Percentiles rank a stretch among this genome's conserved stretches.
Conservation (phyloP, 1,284 basidiomycete species). For the Sporisorium exsertum region DNA sequence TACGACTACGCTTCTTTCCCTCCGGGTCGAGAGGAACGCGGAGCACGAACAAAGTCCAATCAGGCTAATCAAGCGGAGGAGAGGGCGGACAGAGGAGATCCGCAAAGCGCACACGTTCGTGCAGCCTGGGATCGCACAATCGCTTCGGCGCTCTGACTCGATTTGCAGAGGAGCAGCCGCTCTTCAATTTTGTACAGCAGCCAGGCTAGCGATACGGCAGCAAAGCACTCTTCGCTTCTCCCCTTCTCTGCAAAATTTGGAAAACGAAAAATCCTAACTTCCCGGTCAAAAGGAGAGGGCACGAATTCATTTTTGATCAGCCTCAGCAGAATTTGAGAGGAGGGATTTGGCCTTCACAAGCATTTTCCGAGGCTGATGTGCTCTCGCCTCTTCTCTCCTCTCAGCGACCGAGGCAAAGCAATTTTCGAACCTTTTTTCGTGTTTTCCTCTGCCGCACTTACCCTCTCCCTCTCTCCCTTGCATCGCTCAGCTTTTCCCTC, state of each 20-base stretch:
- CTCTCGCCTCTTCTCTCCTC: conserved; percentile 13
- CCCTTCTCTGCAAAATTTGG: background rate
- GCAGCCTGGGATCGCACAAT: background rate
- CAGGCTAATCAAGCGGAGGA: background rate
- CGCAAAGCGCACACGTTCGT: no score
- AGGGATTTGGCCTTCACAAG: conserved; percentile 3
- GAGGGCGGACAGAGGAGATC: background rate
- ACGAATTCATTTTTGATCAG: background rate
- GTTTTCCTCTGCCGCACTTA: conserved; percentile 7
- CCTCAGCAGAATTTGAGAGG: background rate
- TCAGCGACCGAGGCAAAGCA: conserved; percentile 3
- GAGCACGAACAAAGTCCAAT: background rate
- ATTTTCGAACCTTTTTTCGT: conserved; percentile 6
- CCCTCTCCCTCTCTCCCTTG: background rate
- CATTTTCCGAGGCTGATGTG: conserved; percentile 29
- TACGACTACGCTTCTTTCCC: background rate
- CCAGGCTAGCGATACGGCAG: conserved; percentile 2
- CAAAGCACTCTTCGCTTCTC: background rate
- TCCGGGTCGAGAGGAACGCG: background rate
- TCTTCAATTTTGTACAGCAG: background rate
- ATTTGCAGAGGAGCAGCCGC: background rate
- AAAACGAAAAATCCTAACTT: conserved; percentile 1
- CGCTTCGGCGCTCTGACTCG: background rate
- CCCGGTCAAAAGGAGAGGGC: background rate
- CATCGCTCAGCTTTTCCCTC: background rate